Evolutionary conservation across 2,329 filamentous ascomycete species (phyloP).

Genomic region (Exophiala spinifera): DNA sequence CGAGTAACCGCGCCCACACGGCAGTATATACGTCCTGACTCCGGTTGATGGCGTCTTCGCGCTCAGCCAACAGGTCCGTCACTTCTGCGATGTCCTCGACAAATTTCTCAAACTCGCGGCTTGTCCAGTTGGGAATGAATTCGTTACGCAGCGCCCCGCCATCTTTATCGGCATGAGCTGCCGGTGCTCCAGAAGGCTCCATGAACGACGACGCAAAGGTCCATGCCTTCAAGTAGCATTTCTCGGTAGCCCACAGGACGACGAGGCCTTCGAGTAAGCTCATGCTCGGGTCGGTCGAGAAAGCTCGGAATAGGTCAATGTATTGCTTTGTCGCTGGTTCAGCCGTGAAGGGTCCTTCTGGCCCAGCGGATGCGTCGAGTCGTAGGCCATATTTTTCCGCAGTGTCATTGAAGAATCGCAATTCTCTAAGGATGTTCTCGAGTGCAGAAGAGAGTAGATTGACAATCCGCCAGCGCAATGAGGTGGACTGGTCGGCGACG

Average conservation of each 20-base stretch:
- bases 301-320: conserved; percentile 59
- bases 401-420: conserved; percentile 65
- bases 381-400: conserved; percentile 59
- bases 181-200: background rate
- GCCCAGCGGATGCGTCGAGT: conserved; percentile 36
- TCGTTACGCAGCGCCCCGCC: conserved; percentile 62
- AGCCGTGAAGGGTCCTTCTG: conserved; percentile 30
- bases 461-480: conserved; percentile 55
- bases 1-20: conserved; percentile 50
- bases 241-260: conserved; percentile 75
- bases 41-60: conserved; percentile 43
- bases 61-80: conserved; percentile 53
- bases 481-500: conserved; percentile 34
- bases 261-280: conserved; percentile 65
- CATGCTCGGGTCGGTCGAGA: conserved; percentile 46
- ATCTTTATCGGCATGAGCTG: conserved; percentile 52
- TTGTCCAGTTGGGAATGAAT: conserved; percentile 69
- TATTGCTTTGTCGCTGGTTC: conserved; percentile 53
- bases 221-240: conserved; percentile 61
- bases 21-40: conserved; percentile 40
- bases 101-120: conserved; percentile 58
- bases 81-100: conserved; percentile 55
- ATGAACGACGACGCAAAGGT: conserved; percentile 36
- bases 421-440: conserved; percentile 64
- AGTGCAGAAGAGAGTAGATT: conserved; percentile 63